Evolutionary conservation across 129 eudicot species (phyloP).

Genomic region (Chrysanthemum seticuspe): DNA sequence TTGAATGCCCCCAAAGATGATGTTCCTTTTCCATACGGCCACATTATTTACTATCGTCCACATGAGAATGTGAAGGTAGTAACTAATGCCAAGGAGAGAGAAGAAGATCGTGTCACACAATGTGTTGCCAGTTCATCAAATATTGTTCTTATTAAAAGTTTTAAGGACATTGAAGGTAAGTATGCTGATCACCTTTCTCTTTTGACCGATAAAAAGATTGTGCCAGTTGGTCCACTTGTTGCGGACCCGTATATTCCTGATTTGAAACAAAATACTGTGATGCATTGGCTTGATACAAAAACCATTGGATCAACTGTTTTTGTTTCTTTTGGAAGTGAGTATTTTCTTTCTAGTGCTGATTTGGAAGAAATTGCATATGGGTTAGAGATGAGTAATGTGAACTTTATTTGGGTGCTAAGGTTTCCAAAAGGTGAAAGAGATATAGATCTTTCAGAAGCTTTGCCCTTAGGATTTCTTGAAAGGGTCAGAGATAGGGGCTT

Average conservation of each 20-base stretch:
- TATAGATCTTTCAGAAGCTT: not conserved
- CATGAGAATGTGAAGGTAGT: not conserved
- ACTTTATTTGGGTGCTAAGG: not conserved
- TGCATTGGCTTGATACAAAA: not conserved
- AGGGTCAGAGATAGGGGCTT: not conserved
- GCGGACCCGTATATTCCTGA: not conserved
- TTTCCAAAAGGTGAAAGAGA: not conserved
- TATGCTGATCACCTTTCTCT: not conserved
- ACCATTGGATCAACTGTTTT: not conserved
- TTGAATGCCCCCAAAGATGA: too few species aligned
- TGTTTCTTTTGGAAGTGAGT: not conserved
- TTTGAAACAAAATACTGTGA: not conserved
- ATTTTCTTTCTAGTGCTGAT: not conserved
- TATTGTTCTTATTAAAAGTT: not conserved
- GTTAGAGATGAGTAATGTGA: not conserved
- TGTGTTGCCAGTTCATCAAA: not conserved
- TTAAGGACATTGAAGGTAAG: not conserved
- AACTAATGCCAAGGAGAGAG: not conserved
- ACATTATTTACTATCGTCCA: too few species aligned
- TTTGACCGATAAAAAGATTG: not conserved
- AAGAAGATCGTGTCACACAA: not conserved
- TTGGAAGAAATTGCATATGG: not conserved
- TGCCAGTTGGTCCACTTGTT: not conserved
- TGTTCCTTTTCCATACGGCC: too few species aligned
- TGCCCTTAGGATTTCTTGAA: not conserved